Evolutionary conservation across 2,329 filamentous ascomycete species (phyloP).

Genomic region (Bimuria novae-zelandiae): DNA sequence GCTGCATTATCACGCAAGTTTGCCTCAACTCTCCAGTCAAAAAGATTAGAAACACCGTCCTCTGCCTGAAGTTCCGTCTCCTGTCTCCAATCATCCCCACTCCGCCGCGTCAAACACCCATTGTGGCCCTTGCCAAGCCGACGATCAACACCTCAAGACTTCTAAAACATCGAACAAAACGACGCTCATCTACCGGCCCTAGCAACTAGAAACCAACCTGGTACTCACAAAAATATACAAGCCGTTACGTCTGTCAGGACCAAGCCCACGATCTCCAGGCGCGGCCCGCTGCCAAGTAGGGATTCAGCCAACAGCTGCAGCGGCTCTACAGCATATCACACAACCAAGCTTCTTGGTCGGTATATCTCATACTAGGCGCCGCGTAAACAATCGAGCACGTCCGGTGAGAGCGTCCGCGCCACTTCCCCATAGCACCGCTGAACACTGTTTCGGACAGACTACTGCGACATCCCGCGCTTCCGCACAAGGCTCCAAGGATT

Average conservation of each 20-base stretch:
- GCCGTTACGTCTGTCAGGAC: constrained; percentile 22
- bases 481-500: constrained; percentile 14
- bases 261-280: constrained; percentile 19
- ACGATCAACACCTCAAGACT: constrained; percentile 28
- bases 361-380: constrained; percentile 28
- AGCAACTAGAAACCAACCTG: constrained; percentile 29
- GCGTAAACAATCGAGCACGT: constrained; percentile 31
- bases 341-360: constrained; percentile 28
- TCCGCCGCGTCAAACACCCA: constrained; percentile 35
- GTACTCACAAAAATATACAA: constrained; percentile 24
- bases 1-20: background rate
- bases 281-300: constrained; percentile 31
- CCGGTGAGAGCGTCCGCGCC: constrained; percentile 20
- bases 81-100: constrained; percentile 31
- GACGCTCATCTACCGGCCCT: constrained; percentile 25
- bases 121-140: constrained; percentile 24
- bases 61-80: constrained; percentile 10
- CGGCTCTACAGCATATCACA: constrained; percentile 16
- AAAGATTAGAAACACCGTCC: background rate
- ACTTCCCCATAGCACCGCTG: constrained; percentile 19
- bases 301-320: constrained; percentile 24
- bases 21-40: constrained; percentile 1
- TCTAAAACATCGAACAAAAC: constrained; percentile 29
- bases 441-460: constrained; percentile 20
- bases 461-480: constrained; percentile 41